These are phyloP conservation scores for Wolfiporia cocos DNA, from an alignment of 1,284 basidiomycete genomes.

Conservation along the genomic window DNA sequence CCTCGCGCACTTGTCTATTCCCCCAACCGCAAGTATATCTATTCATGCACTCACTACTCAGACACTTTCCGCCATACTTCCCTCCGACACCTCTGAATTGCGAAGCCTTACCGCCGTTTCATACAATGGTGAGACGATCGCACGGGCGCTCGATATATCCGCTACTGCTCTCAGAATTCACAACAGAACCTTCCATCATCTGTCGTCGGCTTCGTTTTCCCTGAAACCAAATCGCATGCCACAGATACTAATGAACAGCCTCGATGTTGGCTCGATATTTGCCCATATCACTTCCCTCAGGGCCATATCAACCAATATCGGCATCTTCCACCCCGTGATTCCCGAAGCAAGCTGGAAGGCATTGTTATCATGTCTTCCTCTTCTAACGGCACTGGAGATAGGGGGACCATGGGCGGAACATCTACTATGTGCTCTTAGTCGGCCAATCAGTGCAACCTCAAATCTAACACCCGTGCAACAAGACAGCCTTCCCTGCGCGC, in stretches of 20 bases:
- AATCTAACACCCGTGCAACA: too few species aligned
- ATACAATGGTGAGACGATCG: background rate
- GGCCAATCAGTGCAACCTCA: too few species aligned
- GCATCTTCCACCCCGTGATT: background rate
- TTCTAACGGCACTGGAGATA: background rate
- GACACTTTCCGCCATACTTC: background rate
- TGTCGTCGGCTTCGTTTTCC: slow-evolving; percentile 1
- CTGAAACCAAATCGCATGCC: slow-evolving; percentile 3
- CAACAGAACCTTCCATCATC: background rate
- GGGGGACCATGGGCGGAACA: background rate
- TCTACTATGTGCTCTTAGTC: background rate
- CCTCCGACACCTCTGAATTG: slow-evolving; percentile 1
- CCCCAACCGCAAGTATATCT: background rate
- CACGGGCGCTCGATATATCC: background rate
- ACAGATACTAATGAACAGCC: slow-evolving; percentile 1
- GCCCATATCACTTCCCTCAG: background rate
- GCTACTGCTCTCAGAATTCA: background rate
- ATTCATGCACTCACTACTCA: slow-evolving; percentile 2
- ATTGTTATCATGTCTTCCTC: background rate
- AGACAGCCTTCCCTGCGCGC: background rate
- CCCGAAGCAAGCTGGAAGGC: background rate
- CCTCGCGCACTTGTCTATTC: slow-evolving; percentile 3
- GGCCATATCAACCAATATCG: background rate
- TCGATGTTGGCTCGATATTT: slow-evolving; percentile 1
- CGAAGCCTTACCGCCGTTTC: background rate